A percentile compares a stretch with the other conserved stretches of the same genome.
phyloP scores from a whole-genome alignment of 352 stramenopile genomes.

The Phytophthora capsici region DNA sequence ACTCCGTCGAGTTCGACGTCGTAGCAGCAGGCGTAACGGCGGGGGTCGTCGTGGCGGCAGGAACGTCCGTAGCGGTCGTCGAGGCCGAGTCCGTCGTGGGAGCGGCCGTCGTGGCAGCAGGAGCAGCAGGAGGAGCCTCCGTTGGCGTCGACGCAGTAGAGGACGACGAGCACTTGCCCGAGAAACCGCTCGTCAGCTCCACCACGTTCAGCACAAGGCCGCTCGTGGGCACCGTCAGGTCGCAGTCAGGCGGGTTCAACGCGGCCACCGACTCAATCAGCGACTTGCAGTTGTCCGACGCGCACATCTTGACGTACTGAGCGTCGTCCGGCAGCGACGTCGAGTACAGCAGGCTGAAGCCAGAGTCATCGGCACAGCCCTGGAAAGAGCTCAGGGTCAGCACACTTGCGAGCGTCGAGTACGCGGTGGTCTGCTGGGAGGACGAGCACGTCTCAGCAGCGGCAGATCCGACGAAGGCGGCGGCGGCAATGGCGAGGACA shows the following conservation, averaged over 20 bases:
- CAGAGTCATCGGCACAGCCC: conserved; percentile 32
- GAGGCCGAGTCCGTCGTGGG: conserved; percentile 2
- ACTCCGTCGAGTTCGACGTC: conserved; percentile 20
- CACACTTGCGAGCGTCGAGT: conserved; percentile 30
- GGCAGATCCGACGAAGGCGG: conserved; percentile 28
- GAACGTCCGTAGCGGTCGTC: conserved; percentile 8
- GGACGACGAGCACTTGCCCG: conserved; percentile 19
- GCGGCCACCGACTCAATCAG: conserved; percentile 25
- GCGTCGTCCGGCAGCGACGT: conserved; percentile 33
- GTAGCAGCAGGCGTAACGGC: conserved; percentile 15
- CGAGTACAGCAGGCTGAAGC: conserved; percentile 40
- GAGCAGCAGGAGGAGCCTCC: conserved; percentile 3
- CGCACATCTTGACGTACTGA: conserved; percentile 42
- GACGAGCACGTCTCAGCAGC: conserved; percentile 28
- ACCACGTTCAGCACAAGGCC: conserved; percentile 39
- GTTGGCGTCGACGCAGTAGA: conserved; percentile 2
- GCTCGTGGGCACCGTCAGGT: conserved; percentile 39
- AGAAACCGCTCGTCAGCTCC: conserved; percentile 32
- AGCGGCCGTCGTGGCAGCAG: conserved; percentile 11
- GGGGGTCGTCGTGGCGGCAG: conserved; percentile 8
- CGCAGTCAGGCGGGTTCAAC: conserved; percentile 40
- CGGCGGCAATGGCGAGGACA: conserved; percentile 26
- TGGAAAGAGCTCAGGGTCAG: conserved; percentile 25
- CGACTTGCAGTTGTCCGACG: conserved; percentile 29
- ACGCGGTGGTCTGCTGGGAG: conserved; percentile 23